phyloP scores from a whole-genome alignment of 306 rosid genomes.

The Glycine latifolia region DNA sequence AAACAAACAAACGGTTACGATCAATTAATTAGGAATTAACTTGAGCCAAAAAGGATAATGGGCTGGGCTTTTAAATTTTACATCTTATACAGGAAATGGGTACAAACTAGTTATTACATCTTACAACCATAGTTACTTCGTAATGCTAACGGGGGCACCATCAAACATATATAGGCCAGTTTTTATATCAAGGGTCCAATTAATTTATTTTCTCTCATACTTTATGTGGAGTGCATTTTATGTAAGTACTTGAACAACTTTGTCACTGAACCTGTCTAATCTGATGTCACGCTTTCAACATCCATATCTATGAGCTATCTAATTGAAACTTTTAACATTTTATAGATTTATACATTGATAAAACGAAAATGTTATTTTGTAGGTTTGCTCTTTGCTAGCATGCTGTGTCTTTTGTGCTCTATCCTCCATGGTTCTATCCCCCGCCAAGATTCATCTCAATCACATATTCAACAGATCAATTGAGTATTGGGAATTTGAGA shows the following conservation, averaged over 20 bases:
- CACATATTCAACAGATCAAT: background rate
- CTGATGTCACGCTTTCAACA: background rate
- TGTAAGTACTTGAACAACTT: constrained; percentile 40
- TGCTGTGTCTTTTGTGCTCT: background rate
- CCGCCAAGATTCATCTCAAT: background rate
- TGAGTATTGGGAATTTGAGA: background rate
- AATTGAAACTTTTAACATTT: background rate
- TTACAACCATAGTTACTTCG: background rate
- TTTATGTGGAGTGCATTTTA: background rate
- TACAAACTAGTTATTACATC: background rate
- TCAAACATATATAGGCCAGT: background rate
- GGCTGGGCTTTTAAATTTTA: constrained; percentile 27
- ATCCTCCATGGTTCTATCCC: background rate
- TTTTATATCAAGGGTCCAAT: constrained; percentile 6
- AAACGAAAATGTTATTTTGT: background rate
- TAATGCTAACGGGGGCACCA: background rate
- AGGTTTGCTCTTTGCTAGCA: background rate
- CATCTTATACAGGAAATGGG: background rate
- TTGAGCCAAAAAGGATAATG: background rate
- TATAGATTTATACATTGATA: background rate
- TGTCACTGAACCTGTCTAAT: constrained; percentile 44
- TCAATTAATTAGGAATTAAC: background rate
- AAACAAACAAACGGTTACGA: too few species aligned
- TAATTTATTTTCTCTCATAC: constrained; percentile 15
- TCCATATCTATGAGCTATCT: background rate